Evolutionary conservation across 371 early-diverging fungal genomes (phyloP).

Genomic region (Sporodiniella umbellata): DNA sequence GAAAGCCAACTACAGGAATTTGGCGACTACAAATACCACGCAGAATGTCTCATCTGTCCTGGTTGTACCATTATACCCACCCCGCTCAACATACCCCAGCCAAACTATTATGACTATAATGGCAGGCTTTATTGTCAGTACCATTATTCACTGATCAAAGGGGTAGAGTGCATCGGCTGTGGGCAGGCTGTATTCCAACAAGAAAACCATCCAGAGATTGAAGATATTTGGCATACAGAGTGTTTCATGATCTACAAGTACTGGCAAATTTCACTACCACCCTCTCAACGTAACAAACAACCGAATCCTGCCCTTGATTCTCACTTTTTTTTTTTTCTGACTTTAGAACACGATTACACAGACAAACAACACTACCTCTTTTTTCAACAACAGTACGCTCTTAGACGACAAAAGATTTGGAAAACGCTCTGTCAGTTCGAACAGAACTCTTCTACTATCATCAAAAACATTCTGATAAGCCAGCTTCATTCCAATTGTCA

Average conservation of each 20-base stretch:
- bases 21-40: slow-evolving; percentile 45
- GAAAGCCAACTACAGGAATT: slow-evolving; percentile 46
- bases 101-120: slow-evolving; percentile 84
- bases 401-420: slow-evolving; percentile 78
- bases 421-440: slow-evolving; percentile 84
- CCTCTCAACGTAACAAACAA: slow-evolving; percentile 1
- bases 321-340: too few relatives aligned
- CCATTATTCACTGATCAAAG: slow-evolving; percentile 83
- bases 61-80: slow-evolving; percentile 32
- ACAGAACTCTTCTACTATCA: slow-evolving; percentile 85
- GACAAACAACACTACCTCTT: slow-evolving; percentile 5
- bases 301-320: too few relatives aligned
- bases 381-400: slow-evolving; percentile 42
- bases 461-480: slow-evolving; percentile 82
- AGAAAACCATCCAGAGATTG: slow-evolving; percentile 74
- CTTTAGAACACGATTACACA: too few relatives aligned
- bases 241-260: slow-evolving; percentile 95
- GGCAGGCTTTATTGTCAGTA: slow-evolving; percentile 85
- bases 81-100: background rate
- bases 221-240: slow-evolving; percentile 91
- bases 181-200: slow-evolving; percentile 74
- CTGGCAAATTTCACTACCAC: slow-evolving; percentile 60
- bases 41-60: slow-evolving; percentile 59
- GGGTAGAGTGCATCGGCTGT: slow-evolving; percentile 87
- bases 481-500: slow-evolving; percentile 78